Base-by-base conservation (phyloP, 176 grass and related monocot species). In the Canna indica region DNA sequence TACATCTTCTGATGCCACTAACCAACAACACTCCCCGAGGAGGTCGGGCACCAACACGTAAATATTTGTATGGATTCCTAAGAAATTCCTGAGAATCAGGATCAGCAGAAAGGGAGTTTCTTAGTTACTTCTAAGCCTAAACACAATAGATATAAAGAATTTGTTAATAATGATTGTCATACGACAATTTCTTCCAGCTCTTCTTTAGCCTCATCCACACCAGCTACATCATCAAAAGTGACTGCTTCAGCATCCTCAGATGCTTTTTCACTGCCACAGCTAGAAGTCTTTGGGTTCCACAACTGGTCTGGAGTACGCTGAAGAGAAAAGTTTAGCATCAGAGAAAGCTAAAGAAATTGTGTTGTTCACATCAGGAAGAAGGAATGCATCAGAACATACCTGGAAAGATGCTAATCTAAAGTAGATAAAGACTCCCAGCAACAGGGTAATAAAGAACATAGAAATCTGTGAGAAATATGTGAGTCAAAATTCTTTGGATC, bases 111-210 rank as follows among this genome's bases (percentile, higher is more conserved):
- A 87, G n/a, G 64, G 68, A n/a, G n/a, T n/a, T n/a, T 84, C 77
- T 22, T 59, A 26, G 25, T 15, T n/a, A n/a, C n/a, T n/a, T n/a
- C n/a, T n/a, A n/a, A n/a, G 59, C 28, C 36, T 14, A 69, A 42
- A 52, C 5, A 22, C 26, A 72, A n/a, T 8, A 16, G 24, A 48
- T 25, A 32, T 2, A 65, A 65, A 22, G 35, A 65, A 24, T 15
- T 9, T 35, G 32, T 76, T 10, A 44, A 7, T 33, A 13, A 60
- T 22, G 29, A 48, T 33, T 59, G 5, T 47, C 77, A 87, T 82
- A 99, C 95, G 81, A 99, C 95, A 86, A 99, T 99, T 82, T 99
- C 95, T 88, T 99, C 89, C 46, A 99, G 59, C 80, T 99, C 95
- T 84, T 99, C 95, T 88, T 99, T 99, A 34, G 95, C 95, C 79